Evolutionary conservation across 768 basidiomycete genomes (phyloP), one percentile per base, ranked within the genome.

Genomic region (Amanita molliuscula): DNA sequence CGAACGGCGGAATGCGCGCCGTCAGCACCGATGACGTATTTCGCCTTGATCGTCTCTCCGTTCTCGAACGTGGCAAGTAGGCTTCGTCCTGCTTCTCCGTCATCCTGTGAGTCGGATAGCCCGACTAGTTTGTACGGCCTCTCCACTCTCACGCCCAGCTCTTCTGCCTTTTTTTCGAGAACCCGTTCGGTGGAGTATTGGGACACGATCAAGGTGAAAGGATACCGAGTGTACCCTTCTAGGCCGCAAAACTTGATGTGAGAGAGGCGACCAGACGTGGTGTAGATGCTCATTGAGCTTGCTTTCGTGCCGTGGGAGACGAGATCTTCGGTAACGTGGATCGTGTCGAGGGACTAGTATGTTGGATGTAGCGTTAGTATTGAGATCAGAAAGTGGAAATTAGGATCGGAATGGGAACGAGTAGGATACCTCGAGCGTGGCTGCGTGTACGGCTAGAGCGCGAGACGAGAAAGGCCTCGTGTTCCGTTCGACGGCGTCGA

Each of bases 21-120:
- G 55, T 79, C 77, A 7, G 77, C 76, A 18, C 73, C 77, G 29
- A 79, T 55, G 4, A 78, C 69, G 56, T 75, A 77, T 29, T 65
- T 67, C 11, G 76, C 59, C 3, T 59, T 65, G 33, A 78, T 66
- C 8, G 62, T 56, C 31, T 65, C 65, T 3, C 77, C 76, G 40
- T 68, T 65, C 26, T 76, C 73, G 53, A 79, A 76, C 0, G 59
- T 55, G n/a, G 74, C 74, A 11, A 73, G 65, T 9, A 70, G 20
- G 8, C 58, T 58, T 26, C 25, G n/a, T n/a, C n/a, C n/a, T n/a
- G n/a, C 25, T 26, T 26, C 23, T 23, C 23, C 25, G 28, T 70
- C 61, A n/a, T 56, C 50, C 4, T 52, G 45, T 38, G 63, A 67
- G 6, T 55, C 53, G 47, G 57, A 61, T 47, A 77, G 48, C 15